Evolutionary conservation across 225 moss, liverwort and hornwort species (phyloP), one percentile per base, ranked within the genome.

Genomic region (Ulota crispa): DNA sequence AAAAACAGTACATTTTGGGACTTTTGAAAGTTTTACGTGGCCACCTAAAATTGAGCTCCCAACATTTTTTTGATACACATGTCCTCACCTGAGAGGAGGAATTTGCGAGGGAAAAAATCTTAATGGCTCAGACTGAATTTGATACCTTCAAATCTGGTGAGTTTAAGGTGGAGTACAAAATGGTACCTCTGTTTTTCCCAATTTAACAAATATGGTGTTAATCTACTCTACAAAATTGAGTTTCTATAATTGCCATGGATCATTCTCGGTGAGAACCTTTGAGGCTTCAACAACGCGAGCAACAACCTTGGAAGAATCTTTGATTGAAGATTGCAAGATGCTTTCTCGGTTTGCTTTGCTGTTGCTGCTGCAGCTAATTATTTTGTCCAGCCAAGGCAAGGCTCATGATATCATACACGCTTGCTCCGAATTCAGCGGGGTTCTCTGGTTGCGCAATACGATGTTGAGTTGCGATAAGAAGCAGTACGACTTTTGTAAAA

Each of bases 241-340:
- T 72, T 45, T 31, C 85, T 83, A 89, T 80, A 78, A 82, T 82
- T 96, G 93, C 98, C 98, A 99, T 16, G 91, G 94, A 57, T 96
- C 93, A 53, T 84, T 86, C 80, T 99, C 95, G 4, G 94, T 87
- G 69, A 94, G 92, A 13, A 96, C 91, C 65, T 99, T 95, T 1
- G 95, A 93, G 70, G 98, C 89, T 75, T 99, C 98, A 36, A 94
- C n/a, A n/a, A n/a, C n/a, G n/a, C n/a, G n/a, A n/a, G n/a, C n/a
- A n/a, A n/a, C 92, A 11, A 94, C 91, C 72, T 97, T 92, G 0
- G 91, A 72, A 61, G 78, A 65, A n/a, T 0, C 14, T 14, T 68
- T 86, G 16, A 4, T 42, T 21, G 77, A 80, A 27, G 80, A 78
- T 12, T 12, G 14, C 14, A 80, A 30, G 78, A 78, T 66, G 63